Evolutionary conservation across 805 yeast genomes (phyloP).

Genomic region (Candida broadrunensis): DNA sequence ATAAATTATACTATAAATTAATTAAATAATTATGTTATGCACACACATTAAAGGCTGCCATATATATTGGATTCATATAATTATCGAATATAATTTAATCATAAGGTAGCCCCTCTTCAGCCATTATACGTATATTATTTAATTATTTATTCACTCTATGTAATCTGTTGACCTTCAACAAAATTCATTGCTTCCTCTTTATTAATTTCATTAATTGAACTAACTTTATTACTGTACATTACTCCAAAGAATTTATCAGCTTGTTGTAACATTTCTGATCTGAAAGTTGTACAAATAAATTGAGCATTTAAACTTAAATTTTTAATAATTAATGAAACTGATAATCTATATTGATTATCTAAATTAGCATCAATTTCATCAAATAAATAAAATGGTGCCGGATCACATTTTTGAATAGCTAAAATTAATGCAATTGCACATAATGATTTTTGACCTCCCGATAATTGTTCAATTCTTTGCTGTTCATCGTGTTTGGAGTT

Average conservation of each 20-base stretch:
- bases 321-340: constrained; percentile 77
- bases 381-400: constrained; percentile 94
- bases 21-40: no score
- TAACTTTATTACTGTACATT: constrained; percentile 74
- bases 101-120: no score
- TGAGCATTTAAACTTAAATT: constrained; percentile 70
- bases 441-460: constrained; percentile 97
- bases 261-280: constrained; percentile 86
- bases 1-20: no score
- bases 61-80: no score
- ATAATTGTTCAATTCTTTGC: constrained; percentile 81
- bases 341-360: constrained; percentile 85
- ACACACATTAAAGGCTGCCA: no score
- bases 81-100: no score
- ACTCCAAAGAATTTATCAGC: constrained; percentile 91
- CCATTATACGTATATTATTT: no score
- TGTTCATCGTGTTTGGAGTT: constrained; percentile 84
- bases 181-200: constrained; percentile 77
- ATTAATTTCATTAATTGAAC: constrained; percentile 69
- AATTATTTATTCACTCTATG: no score
- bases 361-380: constrained; percentile 97
- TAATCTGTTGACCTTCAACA: constrained; percentile 62
- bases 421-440: constrained; percentile 92
- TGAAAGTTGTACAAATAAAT: constrained; percentile 93
- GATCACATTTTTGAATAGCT: constrained; percentile 93